Evolutionary conservation across 805 yeast species (phyloP).

Genomic region (Metschnikowia kunwiensis): DNA sequence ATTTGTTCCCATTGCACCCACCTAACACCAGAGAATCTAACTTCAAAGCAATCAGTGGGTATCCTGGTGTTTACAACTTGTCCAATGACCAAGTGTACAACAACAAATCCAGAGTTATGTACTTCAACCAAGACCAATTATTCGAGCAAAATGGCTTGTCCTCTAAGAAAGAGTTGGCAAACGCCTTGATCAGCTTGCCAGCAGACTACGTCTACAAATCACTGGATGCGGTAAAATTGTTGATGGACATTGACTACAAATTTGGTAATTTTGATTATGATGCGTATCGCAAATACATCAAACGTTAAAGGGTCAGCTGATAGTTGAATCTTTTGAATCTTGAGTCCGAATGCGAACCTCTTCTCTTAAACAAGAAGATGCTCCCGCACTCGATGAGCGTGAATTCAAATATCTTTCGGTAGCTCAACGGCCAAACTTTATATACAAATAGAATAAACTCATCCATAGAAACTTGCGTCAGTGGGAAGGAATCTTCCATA

Average conservation of each 20-base stretch:
- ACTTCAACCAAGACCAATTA: constrained; percentile 38
- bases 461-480: no score
- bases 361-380: no score
- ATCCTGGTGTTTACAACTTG: constrained; percentile 45
- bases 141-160: constrained; percentile 28
- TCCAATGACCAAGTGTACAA: constrained; percentile 41
- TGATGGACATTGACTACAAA: constrained; percentile 60
- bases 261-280: constrained; percentile 53
- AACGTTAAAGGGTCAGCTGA: constrained; percentile 18
- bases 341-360: no score
- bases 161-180: constrained; percentile 26
- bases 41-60: constrained; percentile 43
- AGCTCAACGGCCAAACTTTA: no score
- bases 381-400: no score
- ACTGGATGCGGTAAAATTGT: constrained; percentile 57
- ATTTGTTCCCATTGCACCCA: constrained; percentile 65
- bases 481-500: no score
- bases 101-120: constrained; percentile 32
- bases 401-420: no score
- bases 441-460: no score
- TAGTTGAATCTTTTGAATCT: no score
- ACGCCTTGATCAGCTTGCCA: constrained; percentile 42
- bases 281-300: constrained; percentile 42
- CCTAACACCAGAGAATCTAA: constrained; percentile 42
- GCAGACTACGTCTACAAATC: constrained; percentile 52